phyloP scores from a whole-genome alignment of 495 filamentous ascomycete genomes.

The Thermochaetoides thermophila region DNA sequence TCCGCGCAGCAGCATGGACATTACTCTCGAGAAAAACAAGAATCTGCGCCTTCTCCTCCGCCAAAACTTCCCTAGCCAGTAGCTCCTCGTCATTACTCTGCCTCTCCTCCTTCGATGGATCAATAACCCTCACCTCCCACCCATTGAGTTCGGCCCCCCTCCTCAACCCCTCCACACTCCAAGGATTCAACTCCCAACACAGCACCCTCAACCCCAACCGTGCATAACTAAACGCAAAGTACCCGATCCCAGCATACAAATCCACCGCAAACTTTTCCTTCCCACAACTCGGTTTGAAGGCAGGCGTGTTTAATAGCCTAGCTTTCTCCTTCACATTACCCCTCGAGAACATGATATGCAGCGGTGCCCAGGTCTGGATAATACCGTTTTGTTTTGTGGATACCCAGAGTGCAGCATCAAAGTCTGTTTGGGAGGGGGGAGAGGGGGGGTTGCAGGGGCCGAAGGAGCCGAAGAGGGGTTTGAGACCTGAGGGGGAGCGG shows the following conservation, averaged over 20 bases:
- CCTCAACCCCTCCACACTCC: constrained; percentile 69
- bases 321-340: constrained; percentile 86
- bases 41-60: constrained; percentile 24
- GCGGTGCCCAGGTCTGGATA: constrained; percentile 71
- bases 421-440: constrained; percentile 26
- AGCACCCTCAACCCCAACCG: constrained; percentile 59
- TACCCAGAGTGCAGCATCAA: constrained; percentile 57
- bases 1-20: constrained; percentile 32
- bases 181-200: constrained; percentile 81
- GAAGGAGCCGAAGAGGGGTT: constrained; percentile 53
- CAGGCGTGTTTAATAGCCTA: constrained; percentile 50
- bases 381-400: constrained; percentile 63
- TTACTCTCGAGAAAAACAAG: constrained; percentile 66
- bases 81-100: neutral
- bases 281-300: no score
- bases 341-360: constrained; percentile 81
- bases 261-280: constrained; percentile 46
- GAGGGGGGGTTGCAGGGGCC: constrained; percentile 24
- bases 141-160: constrained; percentile 55
- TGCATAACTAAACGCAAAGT: constrained; percentile 74
- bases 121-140: constrained; percentile 42
- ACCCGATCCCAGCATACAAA: constrained; percentile 83
- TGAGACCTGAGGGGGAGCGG: constrained; percentile 47
- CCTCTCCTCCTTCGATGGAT: constrained; percentile 4
- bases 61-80: neutral